These are phyloP conservation scores for Astrothelium macrocarpum DNA, from an alignment of 495 filamentous ascomycete genomes.

Conservation along the genomic window DNA sequence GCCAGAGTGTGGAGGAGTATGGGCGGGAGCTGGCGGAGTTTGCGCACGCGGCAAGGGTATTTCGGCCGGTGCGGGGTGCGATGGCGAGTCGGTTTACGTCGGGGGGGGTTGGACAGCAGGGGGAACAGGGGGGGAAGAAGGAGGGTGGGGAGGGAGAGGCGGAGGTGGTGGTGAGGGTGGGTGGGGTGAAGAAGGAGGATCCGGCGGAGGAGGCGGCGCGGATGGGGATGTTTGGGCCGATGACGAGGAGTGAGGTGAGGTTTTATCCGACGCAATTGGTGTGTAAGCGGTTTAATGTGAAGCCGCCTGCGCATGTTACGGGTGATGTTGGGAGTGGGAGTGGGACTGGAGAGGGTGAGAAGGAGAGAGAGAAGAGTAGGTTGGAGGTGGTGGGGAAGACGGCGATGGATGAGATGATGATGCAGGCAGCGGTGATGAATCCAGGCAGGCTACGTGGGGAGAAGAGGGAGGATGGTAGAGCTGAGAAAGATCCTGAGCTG, in stretches of 20 bases:
- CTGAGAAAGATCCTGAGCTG: slow-evolving; percentile 2
- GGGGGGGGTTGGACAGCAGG: slow-evolving; percentile 42
- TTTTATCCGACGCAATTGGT: slow-evolving; percentile 78
- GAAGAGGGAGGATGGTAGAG: slow-evolving; percentile 10
- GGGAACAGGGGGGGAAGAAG: slow-evolving; percentile 36
- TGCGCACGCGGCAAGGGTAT: slow-evolving; percentile 76
- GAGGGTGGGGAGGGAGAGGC: slow-evolving; percentile 37
- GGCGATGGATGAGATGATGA: slow-evolving; percentile 47
- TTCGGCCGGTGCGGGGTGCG: slow-evolving; percentile 79
- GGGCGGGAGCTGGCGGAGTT: slow-evolving; percentile 78
- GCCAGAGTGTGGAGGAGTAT: slow-evolving; percentile 62
- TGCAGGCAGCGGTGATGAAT: slow-evolving; percentile 27
- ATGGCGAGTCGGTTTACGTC: slow-evolving; percentile 92
- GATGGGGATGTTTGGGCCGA: slow-evolving; percentile 81
- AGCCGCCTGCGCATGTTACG: slow-evolving; percentile 61
- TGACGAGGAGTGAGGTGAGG: slow-evolving; percentile 63
- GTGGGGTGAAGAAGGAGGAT: slow-evolving; percentile 56
- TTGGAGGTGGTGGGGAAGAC: slow-evolving; percentile 38
- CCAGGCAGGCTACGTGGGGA: not conserved
- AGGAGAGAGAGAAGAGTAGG: slow-evolving; percentile 21
- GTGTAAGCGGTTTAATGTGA: slow-evolving; percentile 87
- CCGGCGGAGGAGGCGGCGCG: slow-evolving; percentile 83
- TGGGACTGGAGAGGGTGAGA: slow-evolving; percentile 6
- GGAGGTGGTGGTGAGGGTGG: slow-evolving; percentile 40
- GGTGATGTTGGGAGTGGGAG: slow-evolving; percentile 37